These are phyloP conservation scores for Fraxinus americana DNA, from an alignment of 257 asterid species.

Conservation along the genomic window DNA sequence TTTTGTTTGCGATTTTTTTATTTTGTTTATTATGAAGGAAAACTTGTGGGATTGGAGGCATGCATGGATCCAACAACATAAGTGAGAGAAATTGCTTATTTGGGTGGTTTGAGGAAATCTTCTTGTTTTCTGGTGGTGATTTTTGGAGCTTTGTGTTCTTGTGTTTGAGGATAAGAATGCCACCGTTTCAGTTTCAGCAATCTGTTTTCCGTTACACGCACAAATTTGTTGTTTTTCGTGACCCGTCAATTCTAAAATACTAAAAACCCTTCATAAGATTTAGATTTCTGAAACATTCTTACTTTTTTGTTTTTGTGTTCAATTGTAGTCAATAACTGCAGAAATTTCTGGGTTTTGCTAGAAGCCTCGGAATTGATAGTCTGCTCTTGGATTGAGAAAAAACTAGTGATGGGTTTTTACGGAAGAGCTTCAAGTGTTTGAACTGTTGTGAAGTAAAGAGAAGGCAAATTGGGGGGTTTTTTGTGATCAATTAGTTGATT, in stretches of 20 bases:
- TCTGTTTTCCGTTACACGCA: conserved; percentile 27
- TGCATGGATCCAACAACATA: conserved; percentile 35
- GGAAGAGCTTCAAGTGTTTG: conserved; percentile 2
- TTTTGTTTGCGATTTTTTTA: conserved; percentile 3
- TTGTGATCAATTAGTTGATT: background rate
- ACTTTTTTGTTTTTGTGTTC: conserved; percentile 5
- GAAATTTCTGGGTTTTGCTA: conserved; percentile 8
- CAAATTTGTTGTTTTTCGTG: conserved; percentile 38
- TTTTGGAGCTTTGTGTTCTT: conserved; percentile 26
- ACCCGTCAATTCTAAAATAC: background rate
- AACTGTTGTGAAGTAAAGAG: conserved; percentile 11
- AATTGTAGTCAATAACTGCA: conserved; percentile 2
- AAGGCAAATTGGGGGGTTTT: background rate
- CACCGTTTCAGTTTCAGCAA: conserved; percentile 27
- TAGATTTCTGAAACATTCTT: conserved; percentile 20
- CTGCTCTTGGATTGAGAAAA: conserved; percentile 10
- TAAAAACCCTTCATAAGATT: background rate
- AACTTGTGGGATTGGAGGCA: conserved; percentile 47
- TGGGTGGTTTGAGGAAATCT: conserved; percentile 11
- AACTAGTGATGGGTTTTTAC: conserved; percentile 19
- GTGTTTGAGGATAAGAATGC: conserved; percentile 28
- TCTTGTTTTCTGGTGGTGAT: conserved; percentile 1
- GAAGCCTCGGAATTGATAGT: conserved; percentile 13
- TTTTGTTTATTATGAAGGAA: conserved; percentile 32
- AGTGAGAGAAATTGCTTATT: conserved; percentile 2